Evolutionary conservation across 208 protist genomes (phyloP).

Genomic region (Acanthamoeba divionensis): DNA sequence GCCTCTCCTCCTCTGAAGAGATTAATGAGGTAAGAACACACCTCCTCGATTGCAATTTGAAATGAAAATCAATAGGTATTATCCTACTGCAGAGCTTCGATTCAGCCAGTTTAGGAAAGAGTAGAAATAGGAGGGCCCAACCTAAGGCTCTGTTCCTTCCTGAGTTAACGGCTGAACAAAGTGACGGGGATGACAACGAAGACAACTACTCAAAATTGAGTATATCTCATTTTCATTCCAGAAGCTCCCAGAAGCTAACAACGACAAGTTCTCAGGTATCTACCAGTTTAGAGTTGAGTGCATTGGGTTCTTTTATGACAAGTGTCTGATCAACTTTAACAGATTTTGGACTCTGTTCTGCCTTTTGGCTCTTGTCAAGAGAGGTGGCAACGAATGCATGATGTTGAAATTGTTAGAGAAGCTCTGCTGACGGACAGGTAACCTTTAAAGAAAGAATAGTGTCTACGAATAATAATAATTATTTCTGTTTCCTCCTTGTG

Average conservation of each 20-base stretch:
- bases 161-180: too few relatives aligned
- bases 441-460: too few relatives aligned
- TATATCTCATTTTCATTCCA: not conserved
- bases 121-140: not conserved
- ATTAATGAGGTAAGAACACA: not conserved
- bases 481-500: too few relatives aligned
- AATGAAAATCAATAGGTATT: too few relatives aligned
- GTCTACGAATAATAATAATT: too few relatives aligned
- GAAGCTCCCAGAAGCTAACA: not conserved
- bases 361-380: not conserved
- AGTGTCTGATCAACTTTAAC: not conserved
- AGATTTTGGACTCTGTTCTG: not conserved
- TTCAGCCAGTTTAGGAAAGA: not conserved
- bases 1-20: not conserved
- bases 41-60: too few relatives aligned
- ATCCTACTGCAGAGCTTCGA: not conserved
- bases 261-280: not conserved
- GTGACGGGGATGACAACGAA: too few relatives aligned
- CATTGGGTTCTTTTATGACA: not conserved
- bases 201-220: too few relatives aligned
- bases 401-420: slow-evolving; percentile 3
- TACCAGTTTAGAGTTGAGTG: not conserved
- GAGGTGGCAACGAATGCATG: not conserved
- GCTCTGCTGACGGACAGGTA: not conserved
- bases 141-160: too few relatives aligned